A percentile compares a stretch with the other conserved stretches of the same genome.
These are phyloP conservation scores for Mycena belliarum DNA, from an alignment of 768 basidiomycete genomes.

Conservation along the genomic window DNA sequence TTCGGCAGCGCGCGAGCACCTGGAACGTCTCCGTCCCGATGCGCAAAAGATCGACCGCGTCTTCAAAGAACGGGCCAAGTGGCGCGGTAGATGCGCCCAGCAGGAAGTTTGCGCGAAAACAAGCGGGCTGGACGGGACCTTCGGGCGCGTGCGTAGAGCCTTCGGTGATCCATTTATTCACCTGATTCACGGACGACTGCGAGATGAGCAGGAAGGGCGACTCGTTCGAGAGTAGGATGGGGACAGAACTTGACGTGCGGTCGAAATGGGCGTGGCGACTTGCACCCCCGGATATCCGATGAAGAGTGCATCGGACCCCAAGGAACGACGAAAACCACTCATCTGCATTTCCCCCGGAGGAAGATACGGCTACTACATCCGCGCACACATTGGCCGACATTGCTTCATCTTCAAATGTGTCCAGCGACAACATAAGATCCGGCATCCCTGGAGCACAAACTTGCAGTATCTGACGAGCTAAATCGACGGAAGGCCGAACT, in stretches of 20 bases:
- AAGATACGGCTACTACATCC: slow-evolving; percentile 13
- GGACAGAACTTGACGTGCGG: slow-evolving; percentile 14
- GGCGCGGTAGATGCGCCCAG: slow-evolving; percentile 2
- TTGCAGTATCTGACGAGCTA: slow-evolving; percentile 4
- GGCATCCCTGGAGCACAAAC: slow-evolving; percentile 14
- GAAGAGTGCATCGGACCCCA: slow-evolving; percentile 14
- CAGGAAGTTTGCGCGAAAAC: slow-evolving; percentile 23
- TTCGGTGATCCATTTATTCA: slow-evolving; percentile 19
- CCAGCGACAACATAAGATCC: slow-evolving; percentile 13
- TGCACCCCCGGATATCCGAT: slow-evolving; percentile 5
- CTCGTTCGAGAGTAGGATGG: slow-evolving; percentile 23
- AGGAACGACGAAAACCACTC: slow-evolving; percentile 22
- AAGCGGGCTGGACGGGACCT: slow-evolving; percentile 11
- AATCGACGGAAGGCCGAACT: slow-evolving; percentile 15
- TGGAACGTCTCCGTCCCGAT: slow-evolving; percentile 24
- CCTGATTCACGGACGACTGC: slow-evolving; percentile 20
- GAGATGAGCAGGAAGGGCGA: slow-evolving; percentile 24
- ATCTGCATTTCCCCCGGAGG: slow-evolving; percentile 1
- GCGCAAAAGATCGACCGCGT: slow-evolving; percentile 18
- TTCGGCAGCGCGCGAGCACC: slow-evolving; percentile 23
- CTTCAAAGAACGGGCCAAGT: slow-evolving; percentile 19
- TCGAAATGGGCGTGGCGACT: slow-evolving; percentile 22
- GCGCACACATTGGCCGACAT: slow-evolving; percentile 15
- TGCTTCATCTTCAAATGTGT: not conserved
- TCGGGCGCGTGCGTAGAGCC: not conserved